phyloP scores from a whole-genome alignment of 352 stramenopile species.

The Phytophthora pini region DNA sequence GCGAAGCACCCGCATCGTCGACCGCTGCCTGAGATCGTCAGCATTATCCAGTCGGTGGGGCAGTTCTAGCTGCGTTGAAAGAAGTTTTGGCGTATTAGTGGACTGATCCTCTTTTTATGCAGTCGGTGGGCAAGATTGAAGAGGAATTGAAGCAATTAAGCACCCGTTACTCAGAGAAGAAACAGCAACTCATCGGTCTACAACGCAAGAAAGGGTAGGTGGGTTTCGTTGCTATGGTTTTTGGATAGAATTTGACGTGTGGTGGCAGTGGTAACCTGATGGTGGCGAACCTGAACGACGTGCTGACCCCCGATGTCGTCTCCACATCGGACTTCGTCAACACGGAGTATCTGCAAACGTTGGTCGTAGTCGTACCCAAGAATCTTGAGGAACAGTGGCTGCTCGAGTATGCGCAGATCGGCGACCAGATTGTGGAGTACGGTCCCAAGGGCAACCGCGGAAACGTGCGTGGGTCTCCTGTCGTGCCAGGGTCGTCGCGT shows the following conservation, averaged over 20 bases:
- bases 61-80: neutral
- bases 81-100: neutral
- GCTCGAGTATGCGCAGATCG: constrained; percentile 89
- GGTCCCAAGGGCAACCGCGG: constrained; percentile 91
- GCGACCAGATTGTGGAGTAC: constrained; percentile 89
- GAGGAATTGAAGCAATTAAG: constrained; percentile 97
- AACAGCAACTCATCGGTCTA: constrained; percentile 86
- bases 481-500: constrained; percentile 93
- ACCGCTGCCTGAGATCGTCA: constrained; percentile 96
- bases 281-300: constrained; percentile 94
- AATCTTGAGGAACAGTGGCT: constrained; percentile 91
- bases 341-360: constrained; percentile 97
- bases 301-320: constrained; percentile 92
- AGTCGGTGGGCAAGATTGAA: constrained; percentile 95
- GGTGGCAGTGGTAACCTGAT: constrained; percentile 91
- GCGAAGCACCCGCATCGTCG: constrained; percentile 97
- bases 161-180: constrained; percentile 95
- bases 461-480: constrained; percentile 94
- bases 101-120: neutral
- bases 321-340: constrained; percentile 93
- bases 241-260: constrained; percentile 5
- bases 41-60: constrained; percentile 92
- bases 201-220: constrained; percentile 93
- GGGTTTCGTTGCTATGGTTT: neutral
- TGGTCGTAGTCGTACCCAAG: constrained; percentile 96